These are phyloP conservation scores for Chaetomium fimeti DNA, from an alignment of 495 filamentous ascomycete species.

Conservation along the genomic window DNA sequence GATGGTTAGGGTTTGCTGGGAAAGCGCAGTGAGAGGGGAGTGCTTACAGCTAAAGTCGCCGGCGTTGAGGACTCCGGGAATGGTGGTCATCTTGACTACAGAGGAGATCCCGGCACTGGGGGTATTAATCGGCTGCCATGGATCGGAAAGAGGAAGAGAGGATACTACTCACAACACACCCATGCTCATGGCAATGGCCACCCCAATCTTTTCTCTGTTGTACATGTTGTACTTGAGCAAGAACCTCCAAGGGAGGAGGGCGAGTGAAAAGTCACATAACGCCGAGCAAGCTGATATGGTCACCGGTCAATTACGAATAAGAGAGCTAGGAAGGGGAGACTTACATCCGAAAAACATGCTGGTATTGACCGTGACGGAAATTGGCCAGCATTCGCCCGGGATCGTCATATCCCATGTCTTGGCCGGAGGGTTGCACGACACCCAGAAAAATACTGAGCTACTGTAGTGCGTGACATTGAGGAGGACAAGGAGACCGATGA, in stretches of 20 bases:
- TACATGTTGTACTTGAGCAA: slow-evolving; percentile 33
- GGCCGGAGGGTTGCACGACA: slow-evolving; percentile 39
- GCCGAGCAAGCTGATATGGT: slow-evolving; percentile 28
- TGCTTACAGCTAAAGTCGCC: slow-evolving; percentile 34
- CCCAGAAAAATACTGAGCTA: slow-evolving; percentile 43
- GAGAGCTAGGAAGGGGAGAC: slow-evolving; percentile 6
- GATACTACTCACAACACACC: slow-evolving; percentile 31
- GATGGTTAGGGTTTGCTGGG: background rate
- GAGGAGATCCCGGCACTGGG: slow-evolving; percentile 30
- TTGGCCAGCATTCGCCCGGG: slow-evolving; percentile 39
- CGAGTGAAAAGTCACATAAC: slow-evolving; percentile 31
- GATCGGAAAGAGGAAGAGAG: background rate
- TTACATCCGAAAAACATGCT: slow-evolving; percentile 24
- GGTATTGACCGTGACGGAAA: slow-evolving; percentile 11
- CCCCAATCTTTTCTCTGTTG: slow-evolving; percentile 34
- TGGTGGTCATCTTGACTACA: slow-evolving; percentile 30
- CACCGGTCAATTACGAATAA: background rate
- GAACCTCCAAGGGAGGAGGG: slow-evolving; percentile 31
- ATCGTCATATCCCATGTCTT: slow-evolving; percentile 36
- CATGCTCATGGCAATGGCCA: slow-evolving; percentile 35
- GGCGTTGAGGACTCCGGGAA: slow-evolving; percentile 21
- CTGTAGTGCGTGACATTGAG: slow-evolving; percentile 42
- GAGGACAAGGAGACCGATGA: slow-evolving; percentile 36
- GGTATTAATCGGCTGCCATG: background rate
- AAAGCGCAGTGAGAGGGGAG: background rate